These are phyloP conservation scores for Hyaloperonospora arabidopsidis DNA, from an alignment of 352 stramenopile species.

Conservation along the genomic window DNA sequence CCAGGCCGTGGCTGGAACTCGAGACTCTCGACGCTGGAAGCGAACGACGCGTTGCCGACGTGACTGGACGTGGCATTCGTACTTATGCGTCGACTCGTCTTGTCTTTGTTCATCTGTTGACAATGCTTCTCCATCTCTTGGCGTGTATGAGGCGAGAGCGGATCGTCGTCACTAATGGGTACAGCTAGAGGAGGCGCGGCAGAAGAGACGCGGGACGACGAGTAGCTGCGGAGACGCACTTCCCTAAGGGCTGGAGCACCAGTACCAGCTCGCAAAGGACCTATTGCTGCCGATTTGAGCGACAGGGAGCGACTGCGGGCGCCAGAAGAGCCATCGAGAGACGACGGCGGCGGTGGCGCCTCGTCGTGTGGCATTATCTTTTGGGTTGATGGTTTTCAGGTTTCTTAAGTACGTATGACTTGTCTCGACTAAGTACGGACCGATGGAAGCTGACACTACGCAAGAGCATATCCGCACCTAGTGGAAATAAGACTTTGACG, in stretches of 20 bases:
- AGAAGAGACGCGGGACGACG: constrained; percentile 12
- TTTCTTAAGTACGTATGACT: constrained; percentile 19
- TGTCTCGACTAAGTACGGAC: constrained; percentile 1
- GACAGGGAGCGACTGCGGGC: constrained; percentile 4
- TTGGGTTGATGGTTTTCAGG: neutral
- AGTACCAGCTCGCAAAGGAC: constrained; percentile 7
- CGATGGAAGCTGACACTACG: too few relatives aligned
- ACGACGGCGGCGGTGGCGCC: constrained; percentile 17
- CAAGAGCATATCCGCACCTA: too few relatives aligned
- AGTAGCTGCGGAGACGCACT: constrained; percentile 13
- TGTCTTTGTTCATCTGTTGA: constrained; percentile 24
- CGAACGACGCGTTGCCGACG: constrained; percentile 21
- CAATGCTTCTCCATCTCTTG: constrained; percentile 43
- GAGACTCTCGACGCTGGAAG: constrained; percentile 14
- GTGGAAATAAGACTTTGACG: too few relatives aligned
- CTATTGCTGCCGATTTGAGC: constrained; percentile 2
- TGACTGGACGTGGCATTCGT: constrained; percentile 24
- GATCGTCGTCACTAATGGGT: constrained; percentile 24
- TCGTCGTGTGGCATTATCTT: constrained; percentile 28
- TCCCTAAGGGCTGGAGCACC: constrained; percentile 22
- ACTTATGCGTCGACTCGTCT: constrained; percentile 22
- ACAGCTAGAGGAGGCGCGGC: constrained; percentile 15
- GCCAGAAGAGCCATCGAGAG: constrained; percentile 6
- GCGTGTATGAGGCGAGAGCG: constrained; percentile 41
- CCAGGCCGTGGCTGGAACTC: constrained; percentile 4